phyloP scores from a whole-genome alignment of 257 asterid species.

The Cinchona pubescens region DNA sequence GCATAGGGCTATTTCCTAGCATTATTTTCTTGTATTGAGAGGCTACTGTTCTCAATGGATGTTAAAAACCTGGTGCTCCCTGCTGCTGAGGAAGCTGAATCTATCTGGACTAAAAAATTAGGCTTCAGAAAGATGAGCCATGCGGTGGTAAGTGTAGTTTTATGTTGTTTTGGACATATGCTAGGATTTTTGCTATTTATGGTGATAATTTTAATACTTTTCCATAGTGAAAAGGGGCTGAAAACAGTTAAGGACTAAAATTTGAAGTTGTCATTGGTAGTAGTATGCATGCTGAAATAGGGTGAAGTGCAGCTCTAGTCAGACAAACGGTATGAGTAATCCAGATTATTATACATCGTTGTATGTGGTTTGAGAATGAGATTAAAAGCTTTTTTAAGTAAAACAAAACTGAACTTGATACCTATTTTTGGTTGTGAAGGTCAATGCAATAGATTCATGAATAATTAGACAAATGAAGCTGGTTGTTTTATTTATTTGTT shows the following conservation, averaged over 20 bases:
- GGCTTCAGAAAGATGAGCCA: constrained; percentile 81
- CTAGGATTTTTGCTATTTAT: background rate
- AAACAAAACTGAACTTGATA: background rate
- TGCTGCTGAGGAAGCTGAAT: constrained; percentile 96
- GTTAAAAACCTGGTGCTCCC: constrained; percentile 87
- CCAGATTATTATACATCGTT: too few relatives aligned
- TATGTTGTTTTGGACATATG: background rate
- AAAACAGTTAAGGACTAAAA: background rate
- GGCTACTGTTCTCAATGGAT: constrained; percentile 63
- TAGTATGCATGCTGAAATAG: background rate
- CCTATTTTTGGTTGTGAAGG: background rate
- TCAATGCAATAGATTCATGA: background rate
- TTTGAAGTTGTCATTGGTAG: background rate
- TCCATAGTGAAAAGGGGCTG: background rate
- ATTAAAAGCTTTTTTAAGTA: background rate
- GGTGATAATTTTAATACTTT: background rate
- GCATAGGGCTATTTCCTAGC: constrained; percentile 90
- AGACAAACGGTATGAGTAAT: background rate
- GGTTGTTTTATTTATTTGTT: background rate
- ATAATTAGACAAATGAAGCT: background rate
- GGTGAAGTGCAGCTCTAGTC: background rate
- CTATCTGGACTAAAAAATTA: constrained; percentile 89
- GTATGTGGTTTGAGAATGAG: background rate
- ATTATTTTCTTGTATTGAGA: constrained; percentile 78
- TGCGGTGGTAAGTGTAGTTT: constrained; percentile 59